phyloP scores from a whole-genome alignment of 495 filamentous ascomycete genomes.

The Aspergillus bertholletiae region DNA sequence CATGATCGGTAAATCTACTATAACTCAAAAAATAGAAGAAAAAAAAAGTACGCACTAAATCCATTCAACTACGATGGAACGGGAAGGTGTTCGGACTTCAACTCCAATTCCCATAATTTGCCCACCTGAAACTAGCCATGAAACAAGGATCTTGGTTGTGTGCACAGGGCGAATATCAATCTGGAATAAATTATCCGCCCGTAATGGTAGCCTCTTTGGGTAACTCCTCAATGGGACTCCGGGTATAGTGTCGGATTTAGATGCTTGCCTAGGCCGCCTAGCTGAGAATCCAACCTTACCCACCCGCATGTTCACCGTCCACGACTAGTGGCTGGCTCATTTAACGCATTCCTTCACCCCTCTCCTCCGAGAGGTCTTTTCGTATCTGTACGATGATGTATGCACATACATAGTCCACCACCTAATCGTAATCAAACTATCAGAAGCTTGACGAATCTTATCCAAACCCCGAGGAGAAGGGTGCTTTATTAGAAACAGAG shows the following conservation, averaged over 20 bases:
- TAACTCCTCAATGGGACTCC: neutral
- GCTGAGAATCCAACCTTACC: neutral
- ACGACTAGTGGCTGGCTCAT: too few relatives aligned
- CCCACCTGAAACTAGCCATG: constrained; percentile 3
- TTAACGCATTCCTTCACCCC: neutral
- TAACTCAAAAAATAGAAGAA: neutral
- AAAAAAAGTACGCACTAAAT: neutral
- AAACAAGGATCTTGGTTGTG: neutral
- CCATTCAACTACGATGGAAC: neutral
- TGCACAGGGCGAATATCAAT: neutral
- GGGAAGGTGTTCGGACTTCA: neutral
- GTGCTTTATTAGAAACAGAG: constrained; percentile 1
- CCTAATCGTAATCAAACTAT: neutral
- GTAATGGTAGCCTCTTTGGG: neutral
- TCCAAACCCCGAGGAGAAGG: neutral
- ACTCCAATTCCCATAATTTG: neutral
- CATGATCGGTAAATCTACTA: neutral
- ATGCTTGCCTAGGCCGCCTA: neutral
- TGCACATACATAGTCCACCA: neutral
- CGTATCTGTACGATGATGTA: neutral
- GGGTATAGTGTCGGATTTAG: neutral
- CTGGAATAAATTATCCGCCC: neutral
- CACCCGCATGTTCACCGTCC: neutral
- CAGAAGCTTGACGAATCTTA: constrained; percentile 19
- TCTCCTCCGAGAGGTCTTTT: too few relatives aligned